Evolutionary conservation across 2,329 filamentous ascomycete genomes (phyloP).

Genomic region (Ceratocystis huliohia): DNA sequence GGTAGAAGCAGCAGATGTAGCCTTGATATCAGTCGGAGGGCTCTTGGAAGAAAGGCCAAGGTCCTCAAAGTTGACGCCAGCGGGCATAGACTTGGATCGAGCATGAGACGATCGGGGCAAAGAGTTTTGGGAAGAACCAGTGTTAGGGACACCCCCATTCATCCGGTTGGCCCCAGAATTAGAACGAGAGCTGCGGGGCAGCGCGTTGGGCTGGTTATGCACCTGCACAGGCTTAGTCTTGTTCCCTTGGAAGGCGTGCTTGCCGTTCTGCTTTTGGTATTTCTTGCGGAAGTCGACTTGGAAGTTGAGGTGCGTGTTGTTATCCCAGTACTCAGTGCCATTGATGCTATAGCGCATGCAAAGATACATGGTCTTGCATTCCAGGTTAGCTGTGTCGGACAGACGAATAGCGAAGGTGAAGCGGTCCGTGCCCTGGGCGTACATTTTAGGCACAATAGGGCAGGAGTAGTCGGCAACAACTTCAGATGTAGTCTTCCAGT

Average conservation of each 20-base stretch:
- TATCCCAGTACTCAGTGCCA: constrained; percentile 88
- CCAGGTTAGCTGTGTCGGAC: constrained; percentile 78
- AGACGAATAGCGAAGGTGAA: constrained; percentile 94
- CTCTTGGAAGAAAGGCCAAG: not conserved
- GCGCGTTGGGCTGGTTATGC: constrained; percentile 20
- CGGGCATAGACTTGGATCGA: constrained; percentile 43
- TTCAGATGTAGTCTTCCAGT: constrained; percentile 98
- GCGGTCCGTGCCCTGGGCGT: constrained; percentile 53
- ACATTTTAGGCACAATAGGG: constrained; percentile 48
- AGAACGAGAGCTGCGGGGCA: constrained; percentile 54
- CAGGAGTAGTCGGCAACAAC: constrained; percentile 77
- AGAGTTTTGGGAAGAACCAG: not conserved
- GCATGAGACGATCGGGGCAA: constrained; percentile 23
- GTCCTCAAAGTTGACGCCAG: constrained; percentile 48
- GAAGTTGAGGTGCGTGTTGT: constrained; percentile 76
- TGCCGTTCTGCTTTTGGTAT: constrained; percentile 47
- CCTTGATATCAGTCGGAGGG: not conserved
- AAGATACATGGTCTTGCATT: constrained; percentile 83
- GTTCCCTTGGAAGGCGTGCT: constrained; percentile 38
- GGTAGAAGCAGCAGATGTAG: constrained; percentile 24
- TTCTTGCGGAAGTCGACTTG: constrained; percentile 88
- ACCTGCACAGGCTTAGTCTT: constrained; percentile 19
- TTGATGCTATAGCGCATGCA: constrained; percentile 80
- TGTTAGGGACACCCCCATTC: constrained; percentile 25
- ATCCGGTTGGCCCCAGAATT: constrained; percentile 26